Conservation (phyloP, 1,284 basidiomycete genomes). For the Cutaneotrichosporon dermatis region DNA sequence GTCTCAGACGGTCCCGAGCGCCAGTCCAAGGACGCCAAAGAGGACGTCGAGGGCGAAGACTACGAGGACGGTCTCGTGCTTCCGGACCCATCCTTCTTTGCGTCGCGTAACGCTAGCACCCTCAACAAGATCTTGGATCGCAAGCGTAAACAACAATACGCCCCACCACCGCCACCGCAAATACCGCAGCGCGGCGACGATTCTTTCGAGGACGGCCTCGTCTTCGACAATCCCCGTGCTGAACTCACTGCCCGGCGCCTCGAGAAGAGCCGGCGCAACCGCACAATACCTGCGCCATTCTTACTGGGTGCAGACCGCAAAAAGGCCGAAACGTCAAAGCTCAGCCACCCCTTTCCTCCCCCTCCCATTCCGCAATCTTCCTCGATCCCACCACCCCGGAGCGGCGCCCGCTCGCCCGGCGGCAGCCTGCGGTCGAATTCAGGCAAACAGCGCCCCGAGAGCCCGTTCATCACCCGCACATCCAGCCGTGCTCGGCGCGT, state of each 20-base stretch:
- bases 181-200: conserved; percentile 27
- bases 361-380: neutral
- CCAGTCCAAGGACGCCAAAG: conserved; percentile 6
- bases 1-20: conserved; percentile 32
- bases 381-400: neutral
- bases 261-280: conserved; percentile 19
- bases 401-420: neutral
- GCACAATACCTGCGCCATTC: conserved; percentile 23
- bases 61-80: conserved; percentile 40
- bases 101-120: conserved; percentile 27
- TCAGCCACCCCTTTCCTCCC: neutral
- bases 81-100: conserved; percentile 40
- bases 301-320: conserved; percentile 14
- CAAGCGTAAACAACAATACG: conserved; percentile 39
- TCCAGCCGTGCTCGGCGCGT: neutral
- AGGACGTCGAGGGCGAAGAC: conserved; percentile 23
- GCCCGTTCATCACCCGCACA: neutral
- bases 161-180: conserved; percentile 13
- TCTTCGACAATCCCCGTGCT: conserved; percentile 38
- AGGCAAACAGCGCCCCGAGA: conserved; percentile 2
- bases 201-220: conserved; percentile 46
- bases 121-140: conserved; percentile 43
- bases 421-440: conserved; percentile 1
- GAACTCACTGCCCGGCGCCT: conserved; percentile 40
- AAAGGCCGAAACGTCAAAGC: conserved; percentile 1